These are phyloP conservation scores for Didymella segeticola DNA, from an alignment of 2,329 filamentous ascomycete species.

Conservation along the genomic window DNA sequence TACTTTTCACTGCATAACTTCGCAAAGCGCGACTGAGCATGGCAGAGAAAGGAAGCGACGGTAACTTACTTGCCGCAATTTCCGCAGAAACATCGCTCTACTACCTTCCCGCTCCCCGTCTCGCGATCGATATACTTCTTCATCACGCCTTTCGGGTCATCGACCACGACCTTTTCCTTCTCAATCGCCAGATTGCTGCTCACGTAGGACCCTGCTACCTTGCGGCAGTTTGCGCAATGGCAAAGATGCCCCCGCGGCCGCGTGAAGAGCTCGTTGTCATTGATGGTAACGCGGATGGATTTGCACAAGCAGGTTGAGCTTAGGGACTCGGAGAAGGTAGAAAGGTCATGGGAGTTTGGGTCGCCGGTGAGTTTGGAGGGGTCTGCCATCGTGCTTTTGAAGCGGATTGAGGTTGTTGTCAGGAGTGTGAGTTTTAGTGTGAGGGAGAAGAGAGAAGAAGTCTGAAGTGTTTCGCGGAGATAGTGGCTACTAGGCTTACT, in stretches of 20 bases:
- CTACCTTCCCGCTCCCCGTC: conserved; percentile 56
- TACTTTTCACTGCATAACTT: too few relatives aligned
- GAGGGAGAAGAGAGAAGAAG: background rate
- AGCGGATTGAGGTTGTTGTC: background rate
- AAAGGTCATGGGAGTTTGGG: conserved; percentile 47
- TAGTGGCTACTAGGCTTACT: too few relatives aligned
- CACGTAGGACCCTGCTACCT: conserved; percentile 55
- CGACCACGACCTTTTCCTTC: conserved; percentile 54
- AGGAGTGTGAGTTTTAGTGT: too few relatives aligned
- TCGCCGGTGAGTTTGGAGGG: conserved; percentile 42
- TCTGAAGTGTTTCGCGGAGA: too few relatives aligned
- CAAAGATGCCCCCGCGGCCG: conserved; percentile 53
- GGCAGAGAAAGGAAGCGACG: background rate
- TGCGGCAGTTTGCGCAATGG: conserved; percentile 61
- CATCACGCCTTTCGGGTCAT: conserved; percentile 54
- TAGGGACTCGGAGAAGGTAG: conserved; percentile 45
- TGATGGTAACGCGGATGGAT: conserved; percentile 57
- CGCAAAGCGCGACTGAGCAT: too few relatives aligned
- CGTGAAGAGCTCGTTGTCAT: conserved; percentile 56
- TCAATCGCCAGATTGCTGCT: conserved; percentile 52
- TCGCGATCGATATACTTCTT: conserved; percentile 54
- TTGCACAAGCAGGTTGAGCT: conserved; percentile 56
- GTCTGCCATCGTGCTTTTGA: background rate
- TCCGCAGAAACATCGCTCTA: conserved; percentile 57
- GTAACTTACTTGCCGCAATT: conserved; percentile 49